Percentiles rank a stretch among this genome's conserved stretches.
phyloP scores from a whole-genome alignment of 345 rosid species.

The Citrus hindsii region DNA sequence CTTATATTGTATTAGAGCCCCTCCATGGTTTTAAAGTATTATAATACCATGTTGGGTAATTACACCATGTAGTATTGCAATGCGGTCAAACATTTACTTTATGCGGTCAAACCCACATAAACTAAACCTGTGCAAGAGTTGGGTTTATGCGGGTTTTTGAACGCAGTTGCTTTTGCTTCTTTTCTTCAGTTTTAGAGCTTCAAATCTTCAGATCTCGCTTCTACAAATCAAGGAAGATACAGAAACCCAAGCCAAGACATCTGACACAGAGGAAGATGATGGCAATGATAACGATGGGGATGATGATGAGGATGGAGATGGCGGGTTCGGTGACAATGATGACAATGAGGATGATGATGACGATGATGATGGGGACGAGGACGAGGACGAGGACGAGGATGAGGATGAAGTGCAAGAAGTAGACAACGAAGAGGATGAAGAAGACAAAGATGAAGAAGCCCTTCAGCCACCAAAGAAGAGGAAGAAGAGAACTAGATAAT shows the following conservation, averaged over 20 bases:
- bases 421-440: slow-evolving; percentile 49
- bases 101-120: no score
- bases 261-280: slow-evolving; percentile 59
- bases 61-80: no score
- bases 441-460: slow-evolving; percentile 75
- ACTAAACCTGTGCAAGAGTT: no score
- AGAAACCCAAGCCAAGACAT: slow-evolving; percentile 29
- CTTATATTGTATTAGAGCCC: no score
- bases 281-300: slow-evolving; percentile 22
- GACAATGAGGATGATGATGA: slow-evolving; percentile 26
- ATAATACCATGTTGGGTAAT: no score
- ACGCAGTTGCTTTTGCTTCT: no score
- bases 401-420: slow-evolving; percentile 37
- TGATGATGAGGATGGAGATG: slow-evolving; percentile 33
- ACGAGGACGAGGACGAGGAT: slow-evolving; percentile 29
- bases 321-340: not conserved
- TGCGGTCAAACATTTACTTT: no score
- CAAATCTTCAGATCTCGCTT: no score
- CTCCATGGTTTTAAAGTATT: no score
- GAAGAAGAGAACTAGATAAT: slow-evolving; percentile 57
- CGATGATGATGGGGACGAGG: slow-evolving; percentile 19
- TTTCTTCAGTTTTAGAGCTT: no score
- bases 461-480: slow-evolving; percentile 93
- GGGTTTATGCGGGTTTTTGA: no score
- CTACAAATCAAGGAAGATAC: slow-evolving; percentile 26